Evolutionary conservation across 2,329 filamentous ascomycete genomes (phyloP).

Genomic region (Botrytis porri): DNA sequence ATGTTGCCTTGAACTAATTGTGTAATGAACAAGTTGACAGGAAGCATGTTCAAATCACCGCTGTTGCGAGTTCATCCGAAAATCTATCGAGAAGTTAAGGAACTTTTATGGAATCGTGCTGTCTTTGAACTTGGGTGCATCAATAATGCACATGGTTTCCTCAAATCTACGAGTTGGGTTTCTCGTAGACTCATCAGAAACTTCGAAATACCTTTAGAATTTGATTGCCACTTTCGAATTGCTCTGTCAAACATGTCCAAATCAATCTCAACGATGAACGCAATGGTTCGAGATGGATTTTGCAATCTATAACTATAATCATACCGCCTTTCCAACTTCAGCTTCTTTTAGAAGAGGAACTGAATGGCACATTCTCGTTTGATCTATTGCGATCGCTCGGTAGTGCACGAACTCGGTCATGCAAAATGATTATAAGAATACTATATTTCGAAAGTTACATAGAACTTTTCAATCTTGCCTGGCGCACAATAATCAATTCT

Average conservation of each 20-base stretch:
- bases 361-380: not conserved
- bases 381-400: not conserved
- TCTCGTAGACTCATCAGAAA: not conserved
- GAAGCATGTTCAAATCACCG: not conserved
- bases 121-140: not conserved
- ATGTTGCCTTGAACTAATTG: not conserved
- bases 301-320: not conserved
- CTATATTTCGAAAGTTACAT: not conserved
- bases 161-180: not conserved
- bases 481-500: rapidly evolving
- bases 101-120: not conserved
- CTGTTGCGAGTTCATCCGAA: not conserved
- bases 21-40: not conserved
- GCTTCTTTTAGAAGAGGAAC: not conserved
- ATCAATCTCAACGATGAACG: not conserved
- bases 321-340: not conserved
- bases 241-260: not conserved
- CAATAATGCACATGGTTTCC: not conserved
- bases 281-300: not conserved
- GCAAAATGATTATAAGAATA: not conserved
- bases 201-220: not conserved
- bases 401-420: not conserved
- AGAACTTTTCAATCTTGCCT: not conserved
- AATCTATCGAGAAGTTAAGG: not conserved
- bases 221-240: rapidly evolving